Conservation (phyloP, 805 yeast genomes). For the Teunomyces cretensis region DNA sequence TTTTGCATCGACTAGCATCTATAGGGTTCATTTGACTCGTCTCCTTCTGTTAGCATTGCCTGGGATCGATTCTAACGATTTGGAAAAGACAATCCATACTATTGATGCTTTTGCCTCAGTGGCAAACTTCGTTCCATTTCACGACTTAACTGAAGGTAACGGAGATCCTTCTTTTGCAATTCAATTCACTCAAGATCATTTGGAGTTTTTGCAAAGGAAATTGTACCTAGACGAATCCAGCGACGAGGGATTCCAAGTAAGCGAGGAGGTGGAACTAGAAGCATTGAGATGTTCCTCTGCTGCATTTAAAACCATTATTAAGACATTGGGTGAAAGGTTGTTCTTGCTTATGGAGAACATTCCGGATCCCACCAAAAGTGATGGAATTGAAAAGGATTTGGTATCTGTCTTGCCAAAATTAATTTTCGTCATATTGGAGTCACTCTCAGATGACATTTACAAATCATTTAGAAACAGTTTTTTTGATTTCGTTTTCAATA, state of each 20-base stretch:
- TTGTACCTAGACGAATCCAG: constrained; percentile 21
- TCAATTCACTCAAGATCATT: constrained; percentile 66
- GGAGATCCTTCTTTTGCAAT: constrained; percentile 36
- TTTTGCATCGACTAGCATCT: constrained; percentile 61
- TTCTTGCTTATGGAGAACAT: constrained; percentile 67
- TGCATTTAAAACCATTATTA: constrained; percentile 61
- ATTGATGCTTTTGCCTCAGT: constrained; percentile 68
- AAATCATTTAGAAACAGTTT: constrained; percentile 44
- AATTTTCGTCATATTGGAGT: constrained; percentile 43
- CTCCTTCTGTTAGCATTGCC: constrained; percentile 67
- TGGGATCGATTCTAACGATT: constrained; percentile 88
- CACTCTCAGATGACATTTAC: constrained; percentile 59
- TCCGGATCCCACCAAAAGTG: constrained; percentile 56
- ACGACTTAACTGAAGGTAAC: constrained; percentile 51
- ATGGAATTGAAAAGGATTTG: constrained; percentile 51
- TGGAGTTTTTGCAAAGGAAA: constrained; percentile 51
- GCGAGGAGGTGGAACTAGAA: constrained; percentile 44
- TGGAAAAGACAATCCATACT: constrained; percentile 66
- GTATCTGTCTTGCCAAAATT: constrained; percentile 37
- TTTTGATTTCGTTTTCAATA: constrained; percentile 58
- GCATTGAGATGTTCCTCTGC: constrained; percentile 76
- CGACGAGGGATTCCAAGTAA: constrained; percentile 36
- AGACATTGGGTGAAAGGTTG: constrained; percentile 54
- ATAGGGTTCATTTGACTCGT: constrained; percentile 76
- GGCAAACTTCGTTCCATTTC: constrained; percentile 70